Base-by-base conservation (phyloP, 2,329 filamentous ascomycete genomes). In the Calonectria hawksworthii region DNA sequence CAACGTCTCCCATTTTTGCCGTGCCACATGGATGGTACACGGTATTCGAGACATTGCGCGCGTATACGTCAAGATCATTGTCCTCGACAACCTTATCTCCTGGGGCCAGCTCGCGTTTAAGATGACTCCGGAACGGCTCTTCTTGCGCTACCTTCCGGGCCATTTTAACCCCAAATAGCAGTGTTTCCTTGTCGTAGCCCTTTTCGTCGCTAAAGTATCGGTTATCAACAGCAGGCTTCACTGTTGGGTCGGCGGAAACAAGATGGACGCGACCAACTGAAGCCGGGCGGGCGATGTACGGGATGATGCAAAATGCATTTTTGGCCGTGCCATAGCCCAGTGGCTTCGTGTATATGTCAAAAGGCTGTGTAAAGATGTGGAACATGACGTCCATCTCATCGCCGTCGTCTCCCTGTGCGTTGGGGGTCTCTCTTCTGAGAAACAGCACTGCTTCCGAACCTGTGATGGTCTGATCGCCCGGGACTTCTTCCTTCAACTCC, bases 311-410 rank as follows among this genome's bases (percentile, higher is more conserved):
- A 88, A 96, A 97, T 67, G 94, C 94, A 78, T 96, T 91, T 74
- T 90, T 78, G 73, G 88, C 82, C 74, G 85, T 83, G 50, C 88
- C 88, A 82, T 92, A 97, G 76, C 95, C 95, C 18, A 98, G 89
- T 32, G 94, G 92, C 66, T 90, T 87, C 9, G 61, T 65, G 89
- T 98, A 97, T 79, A 95, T 91, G 76, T 93, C 94, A 86, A 98
- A 98, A 65, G 95, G 95, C 79, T 98, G 96, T 86, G 98, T 95
- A 88, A 98, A 98, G 90, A 95, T 97, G 88, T 98, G 95, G 93
- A 96, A 96, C 95, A 98, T 98, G 81, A 97, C 87, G 83, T 98
- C 95, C 77, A 94, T 94, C 70, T 94, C 93, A 75, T 93, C 90
- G 72, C 93, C 93, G 80, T 97, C 95, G 76, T 88, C 89, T 77